These are phyloP conservation scores for Cryptococcus jaspeensis DNA, from an alignment of 1,284 basidiomycete species.

Conservation along the genomic window DNA sequence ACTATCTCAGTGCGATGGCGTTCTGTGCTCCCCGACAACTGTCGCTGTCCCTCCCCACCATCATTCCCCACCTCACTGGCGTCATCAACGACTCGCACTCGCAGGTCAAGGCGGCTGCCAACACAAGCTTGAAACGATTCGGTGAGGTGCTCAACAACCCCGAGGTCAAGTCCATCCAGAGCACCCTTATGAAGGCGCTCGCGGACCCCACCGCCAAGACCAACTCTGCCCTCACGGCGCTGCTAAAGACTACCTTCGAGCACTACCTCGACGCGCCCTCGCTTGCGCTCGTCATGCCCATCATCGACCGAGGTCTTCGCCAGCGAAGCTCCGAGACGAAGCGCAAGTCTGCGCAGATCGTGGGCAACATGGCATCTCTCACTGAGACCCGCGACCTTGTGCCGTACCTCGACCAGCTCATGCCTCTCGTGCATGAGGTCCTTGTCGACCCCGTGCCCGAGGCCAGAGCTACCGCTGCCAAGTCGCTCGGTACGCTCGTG, in stretches of 20 bases:
- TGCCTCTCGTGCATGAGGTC: slow-evolving; percentile 89
- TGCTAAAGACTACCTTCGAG: slow-evolving; percentile 94
- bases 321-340: slow-evolving; percentile 93
- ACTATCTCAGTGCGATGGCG: slow-evolving; percentile 73
- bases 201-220: slow-evolving; percentile 91
- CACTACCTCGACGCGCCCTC: slow-evolving; percentile 99
- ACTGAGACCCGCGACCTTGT: slow-evolving; percentile 96
- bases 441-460: slow-evolving; percentile 95
- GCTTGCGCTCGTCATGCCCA: slow-evolving; percentile 93
- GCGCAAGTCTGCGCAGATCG: slow-evolving; percentile 93
- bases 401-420: slow-evolving; percentile 83
- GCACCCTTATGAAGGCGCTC: slow-evolving; percentile 89
- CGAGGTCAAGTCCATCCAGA: slow-evolving; percentile 89
- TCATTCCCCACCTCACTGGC: slow-evolving; percentile 91
- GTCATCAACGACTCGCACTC: slow-evolving; percentile 97
- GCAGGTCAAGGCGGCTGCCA: slow-evolving; percentile 90
- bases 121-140: slow-evolving; percentile 95
- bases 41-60: slow-evolving; percentile 90
- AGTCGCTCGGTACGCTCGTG: slow-evolving; percentile 94
- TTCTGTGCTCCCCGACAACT: slow-evolving; percentile 96
- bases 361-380: slow-evolving; percentile 91
- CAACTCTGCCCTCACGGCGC: slow-evolving; percentile 71
- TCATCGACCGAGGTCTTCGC: slow-evolving; percentile 87
- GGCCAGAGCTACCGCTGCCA: slow-evolving; percentile 94
- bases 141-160: slow-evolving; percentile 94